A percentile compares a stretch with the other conserved stretches of the same genome.
phyloP scores from a whole-genome alignment of 345 rosid genomes.

The Pseudoturritis turrita region DNA sequence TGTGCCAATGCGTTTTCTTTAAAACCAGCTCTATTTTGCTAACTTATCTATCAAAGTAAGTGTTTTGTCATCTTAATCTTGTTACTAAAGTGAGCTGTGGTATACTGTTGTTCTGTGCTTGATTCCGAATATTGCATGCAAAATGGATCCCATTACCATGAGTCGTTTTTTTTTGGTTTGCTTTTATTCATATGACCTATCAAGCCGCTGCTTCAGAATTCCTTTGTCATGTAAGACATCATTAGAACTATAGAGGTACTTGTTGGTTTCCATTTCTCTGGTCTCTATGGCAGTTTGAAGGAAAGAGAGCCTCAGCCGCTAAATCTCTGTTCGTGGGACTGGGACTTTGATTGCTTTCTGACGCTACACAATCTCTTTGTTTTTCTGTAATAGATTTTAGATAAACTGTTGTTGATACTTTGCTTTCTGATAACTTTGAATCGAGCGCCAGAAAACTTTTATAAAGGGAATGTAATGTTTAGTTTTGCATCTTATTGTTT shows the following conservation, averaged over 20 bases:
- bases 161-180: background rate
- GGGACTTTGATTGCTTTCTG: background rate
- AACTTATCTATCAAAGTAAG: background rate
- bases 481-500: background rate
- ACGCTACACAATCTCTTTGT: conserved; percentile 1
- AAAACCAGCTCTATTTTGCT: background rate
- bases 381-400: conserved; percentile 20
- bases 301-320: conserved; percentile 17
- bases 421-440: background rate
- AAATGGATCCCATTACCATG: conserved; percentile 23
- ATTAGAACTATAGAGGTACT: conserved; percentile 39
- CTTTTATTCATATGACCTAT: conserved; percentile 3
- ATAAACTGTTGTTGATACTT: conserved; percentile 22
- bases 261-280: conserved; percentile 46
- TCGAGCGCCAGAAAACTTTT: conserved; percentile 28
- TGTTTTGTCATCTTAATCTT: background rate
- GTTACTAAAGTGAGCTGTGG: background rate
- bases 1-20: background rate
- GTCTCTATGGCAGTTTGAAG: conserved; percentile 33
- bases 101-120: conserved; percentile 11
- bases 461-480: conserved; percentile 23
- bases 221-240: conserved; percentile 31
- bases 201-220: conserved; percentile 30
- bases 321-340: conserved; percentile 13
- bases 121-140: conserved; percentile 22